Evolutionary conservation across 148 eudicot species (phyloP), one percentile per base, ranked within the genome.

Genomic region (Persicaria tinctoria): DNA sequence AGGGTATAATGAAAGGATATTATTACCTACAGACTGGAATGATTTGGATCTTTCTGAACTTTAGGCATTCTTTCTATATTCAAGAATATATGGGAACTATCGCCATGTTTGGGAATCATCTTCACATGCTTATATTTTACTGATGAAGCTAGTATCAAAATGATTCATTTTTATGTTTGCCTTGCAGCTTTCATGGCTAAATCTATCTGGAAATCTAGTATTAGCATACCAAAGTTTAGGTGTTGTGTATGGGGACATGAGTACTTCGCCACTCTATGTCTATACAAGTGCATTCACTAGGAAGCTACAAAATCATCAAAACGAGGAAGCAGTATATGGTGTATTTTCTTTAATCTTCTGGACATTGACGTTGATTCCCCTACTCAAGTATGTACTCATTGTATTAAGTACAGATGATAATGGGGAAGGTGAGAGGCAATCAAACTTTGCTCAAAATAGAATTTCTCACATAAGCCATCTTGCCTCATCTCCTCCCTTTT

Each of bases 211-310:
- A 80, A 84, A 85, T 85, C 79, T 95, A 51, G 27, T 92, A n/a
- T 87, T 95, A 68, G 97, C 99, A 38, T 95, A 92, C 80, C 97
- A 95, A 82, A 92, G 97, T 83, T 76, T 95, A 77, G 97, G 99
- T 70, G 93, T 95, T 77, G 96, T 95, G 5, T 95, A 86, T 72
- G 97, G 99, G 74, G 99, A 92, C 85, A 82, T 90, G 85, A 90
- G 96, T 80, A 92, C 97, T 66, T 95, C 99, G 38, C 99, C 99
- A 47, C 96, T 95, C 48, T 92, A 95, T 76, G 99, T 92, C 27
- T 95, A 81, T 78, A 85, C 79, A 64, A 90, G 97, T 84, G 82
- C 83, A 79, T 92, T 95, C 64, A 60, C 73, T 10, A 92, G 92
- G 79, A 85, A 83, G 84, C 78, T 84, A 76, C 76, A 85, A 23